Percentiles rank a stretch among this genome's conserved stretches.
Conservation (phyloP, 108 stramenopile genomes). For the Fistulifera pelliculosa region DNA sequence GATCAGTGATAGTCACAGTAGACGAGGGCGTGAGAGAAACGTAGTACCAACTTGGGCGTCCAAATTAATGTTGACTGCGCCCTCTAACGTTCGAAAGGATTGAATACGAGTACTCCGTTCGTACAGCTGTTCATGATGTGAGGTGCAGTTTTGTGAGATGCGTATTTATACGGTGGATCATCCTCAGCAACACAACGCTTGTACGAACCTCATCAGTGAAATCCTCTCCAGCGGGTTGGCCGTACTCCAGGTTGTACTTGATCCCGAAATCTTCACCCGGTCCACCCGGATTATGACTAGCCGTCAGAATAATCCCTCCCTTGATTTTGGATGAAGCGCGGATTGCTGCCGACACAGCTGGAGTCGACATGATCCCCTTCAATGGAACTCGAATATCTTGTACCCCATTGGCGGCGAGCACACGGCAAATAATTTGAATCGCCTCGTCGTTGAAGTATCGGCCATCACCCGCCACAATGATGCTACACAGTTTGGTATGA, state of each 20-base stretch:
- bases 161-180: not conserved
- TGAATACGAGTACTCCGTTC: constrained; percentile 47
- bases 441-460: constrained; percentile 91
- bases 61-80: constrained; percentile 49
- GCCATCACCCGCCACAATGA: constrained; percentile 85
- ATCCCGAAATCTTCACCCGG: constrained; percentile 96
- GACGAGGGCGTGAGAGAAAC: constrained; percentile 51
- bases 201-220: constrained; percentile 89
- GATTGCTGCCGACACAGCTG: constrained; percentile 86
- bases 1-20: constrained; percentile 79
- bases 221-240: constrained; percentile 93
- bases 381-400: constrained; percentile 84
- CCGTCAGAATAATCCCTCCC: constrained; percentile 93
- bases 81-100: constrained; percentile 57
- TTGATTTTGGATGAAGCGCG: constrained; percentile 33
- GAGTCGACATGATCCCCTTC: constrained; percentile 92
- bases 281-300: constrained; percentile 99
- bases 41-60: constrained; percentile 50
- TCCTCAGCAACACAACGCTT: constrained; percentile 2
- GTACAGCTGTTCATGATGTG: constrained; percentile 40
- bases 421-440: constrained; percentile 85
- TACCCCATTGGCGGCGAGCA: constrained; percentile 88
- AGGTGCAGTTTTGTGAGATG: too few species aligned
- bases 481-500: constrained; percentile 12
- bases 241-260: constrained; percentile 93